A percentile compares a stretch with the other conserved stretches of the same genome.
Evolutionary conservation across 2,329 filamentous ascomycete species (phyloP).

Genomic region (Malbranchea zuffiana): DNA sequence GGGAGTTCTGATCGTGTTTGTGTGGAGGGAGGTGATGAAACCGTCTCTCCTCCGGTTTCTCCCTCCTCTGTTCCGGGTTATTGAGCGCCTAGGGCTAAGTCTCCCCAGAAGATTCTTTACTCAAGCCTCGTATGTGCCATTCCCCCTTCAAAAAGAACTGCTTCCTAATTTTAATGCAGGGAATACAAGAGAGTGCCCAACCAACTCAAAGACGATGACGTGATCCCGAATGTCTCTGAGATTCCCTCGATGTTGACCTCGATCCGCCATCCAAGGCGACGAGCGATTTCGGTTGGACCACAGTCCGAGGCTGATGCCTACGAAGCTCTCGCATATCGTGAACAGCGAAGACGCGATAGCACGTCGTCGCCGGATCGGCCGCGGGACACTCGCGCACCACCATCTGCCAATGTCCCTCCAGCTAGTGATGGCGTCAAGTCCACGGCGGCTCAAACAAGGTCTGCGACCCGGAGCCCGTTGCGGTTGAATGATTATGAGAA

Average conservation of each 20-base stretch:
- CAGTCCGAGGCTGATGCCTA: conserved; percentile 95
- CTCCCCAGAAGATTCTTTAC: conserved; percentile 86
- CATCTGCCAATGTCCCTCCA: conserved; percentile 1
- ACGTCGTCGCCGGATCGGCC: conserved; percentile 31
- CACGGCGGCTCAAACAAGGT: background rate
- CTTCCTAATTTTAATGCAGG: conserved; percentile 37
- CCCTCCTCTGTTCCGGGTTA: conserved; percentile 75
- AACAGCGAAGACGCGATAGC: conserved; percentile 55
- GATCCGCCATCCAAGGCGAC: conserved; percentile 65
- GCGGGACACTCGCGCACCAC: conserved; percentile 19
- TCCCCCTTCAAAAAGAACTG: background rate
- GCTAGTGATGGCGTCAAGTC: background rate
- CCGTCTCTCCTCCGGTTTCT: conserved; percentile 64
- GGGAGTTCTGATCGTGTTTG: conserved; percentile 73
- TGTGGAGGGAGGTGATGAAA: conserved; percentile 86
- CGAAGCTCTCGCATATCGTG: conserved; percentile 84
- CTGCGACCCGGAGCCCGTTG: conserved; percentile 7
- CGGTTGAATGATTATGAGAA: conserved; percentile 55
- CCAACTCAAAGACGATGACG: conserved; percentile 67
- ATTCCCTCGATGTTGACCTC: conserved; percentile 71
- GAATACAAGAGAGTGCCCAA: conserved; percentile 69
- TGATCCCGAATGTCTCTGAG: conserved; percentile 81
- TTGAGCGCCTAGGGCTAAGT: conserved; percentile 67
- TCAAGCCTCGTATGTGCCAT: conserved; percentile 54
- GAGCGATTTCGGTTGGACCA: conserved; percentile 80